Percentiles rank a stretch among this genome's conserved stretches.
These are phyloP conservation scores for Penicillium oxalicum DNA, from an alignment of 2,329 filamentous ascomycete species.

Conservation along the genomic window DNA sequence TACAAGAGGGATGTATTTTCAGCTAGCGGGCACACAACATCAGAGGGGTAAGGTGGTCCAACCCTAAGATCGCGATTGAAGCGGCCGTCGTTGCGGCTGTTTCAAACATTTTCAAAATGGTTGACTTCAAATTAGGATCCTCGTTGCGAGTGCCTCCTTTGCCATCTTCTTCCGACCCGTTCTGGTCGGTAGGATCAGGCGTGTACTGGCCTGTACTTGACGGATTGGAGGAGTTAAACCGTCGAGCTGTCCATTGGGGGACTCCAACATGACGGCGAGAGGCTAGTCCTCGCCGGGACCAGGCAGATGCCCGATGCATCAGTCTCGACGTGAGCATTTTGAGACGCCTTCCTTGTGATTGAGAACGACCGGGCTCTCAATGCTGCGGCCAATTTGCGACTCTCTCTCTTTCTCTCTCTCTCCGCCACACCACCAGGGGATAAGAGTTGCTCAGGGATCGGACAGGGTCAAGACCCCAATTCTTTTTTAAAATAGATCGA, in stretches of 20 bases:
- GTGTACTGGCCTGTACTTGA: slow-evolving; percentile 17
- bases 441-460: too few relatives aligned
- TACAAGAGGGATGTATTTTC: slow-evolving; percentile 13
- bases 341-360: slow-evolving; percentile 3
- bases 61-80: slow-evolving; percentile 65
- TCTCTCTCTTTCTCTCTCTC: background rate
- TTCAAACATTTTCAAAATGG: slow-evolving; percentile 61
- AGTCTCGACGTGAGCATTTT: slow-evolving; percentile 25
- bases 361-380: background rate
- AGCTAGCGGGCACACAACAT: slow-evolving; percentile 6
- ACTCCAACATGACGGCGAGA: slow-evolving; percentile 7
- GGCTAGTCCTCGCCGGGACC: slow-evolving; percentile 16
- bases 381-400: background rate
- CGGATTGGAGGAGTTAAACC: slow-evolving; percentile 22
- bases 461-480: too few relatives aligned
- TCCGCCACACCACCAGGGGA: too few relatives aligned
- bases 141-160: slow-evolving; percentile 19
- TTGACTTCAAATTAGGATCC: slow-evolving; percentile 33
- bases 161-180: slow-evolving; percentile 25
- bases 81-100: slow-evolving; percentile 69
- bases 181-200: slow-evolving; percentile 27
- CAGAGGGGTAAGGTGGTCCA: slow-evolving; percentile 16
- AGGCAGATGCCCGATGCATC: slow-evolving; percentile 17
- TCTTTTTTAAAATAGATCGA: too few relatives aligned
- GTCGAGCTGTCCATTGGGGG: slow-evolving; percentile 12